Evolutionary conservation across 768 basidiomycete species (phyloP).

Genomic region (Suillus cothurnatus): DNA sequence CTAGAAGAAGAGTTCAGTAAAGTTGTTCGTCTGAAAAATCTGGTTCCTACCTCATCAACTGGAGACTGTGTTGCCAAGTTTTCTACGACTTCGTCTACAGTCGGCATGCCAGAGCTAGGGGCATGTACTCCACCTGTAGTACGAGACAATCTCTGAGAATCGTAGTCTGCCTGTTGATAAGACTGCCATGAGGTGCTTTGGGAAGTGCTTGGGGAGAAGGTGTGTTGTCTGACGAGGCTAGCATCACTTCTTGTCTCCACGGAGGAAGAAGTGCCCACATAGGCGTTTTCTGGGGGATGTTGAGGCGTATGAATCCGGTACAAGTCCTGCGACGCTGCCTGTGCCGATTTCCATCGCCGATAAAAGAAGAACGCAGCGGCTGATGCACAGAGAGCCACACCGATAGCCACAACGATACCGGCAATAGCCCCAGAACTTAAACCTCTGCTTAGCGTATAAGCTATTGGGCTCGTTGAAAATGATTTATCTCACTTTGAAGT

Average conservation of each 20-base stretch:
- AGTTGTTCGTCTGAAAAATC: not conserved
- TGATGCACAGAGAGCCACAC: slow-evolving; percentile 15
- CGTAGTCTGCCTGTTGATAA: slow-evolving; percentile 13
- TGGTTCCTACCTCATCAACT: slow-evolving; percentile 20
- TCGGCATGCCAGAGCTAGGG: slow-evolving; percentile 8
- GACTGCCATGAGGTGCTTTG: slow-evolving; percentile 8
- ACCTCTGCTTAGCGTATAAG: slow-evolving; percentile 13
- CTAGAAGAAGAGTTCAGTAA: slow-evolving; percentile 11
- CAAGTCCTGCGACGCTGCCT: slow-evolving; percentile 16
- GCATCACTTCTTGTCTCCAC: slow-evolving; percentile 20
- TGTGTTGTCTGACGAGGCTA: slow-evolving; percentile 15
- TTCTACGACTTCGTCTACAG: slow-evolving; percentile 8
- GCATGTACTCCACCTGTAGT: not conserved
- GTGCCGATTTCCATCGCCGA: slow-evolving; percentile 29
- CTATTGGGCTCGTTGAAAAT: not conserved
- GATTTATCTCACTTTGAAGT: slow-evolving; percentile 17
- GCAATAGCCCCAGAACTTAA: slow-evolving; percentile 26
- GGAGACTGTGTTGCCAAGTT: slow-evolving; percentile 7
- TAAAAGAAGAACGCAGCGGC: slow-evolving; percentile 28
- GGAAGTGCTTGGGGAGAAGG: slow-evolving; percentile 1
- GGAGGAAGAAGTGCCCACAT: slow-evolving; percentile 24
- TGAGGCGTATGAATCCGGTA: slow-evolving; percentile 17
- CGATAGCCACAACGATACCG: slow-evolving; percentile 22
- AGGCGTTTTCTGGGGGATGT: not conserved
- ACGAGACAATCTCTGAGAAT: slow-evolving; percentile 2